Base-by-base conservation (phyloP, 805 yeast species). In the Huiozyma sinensis region DNA sequence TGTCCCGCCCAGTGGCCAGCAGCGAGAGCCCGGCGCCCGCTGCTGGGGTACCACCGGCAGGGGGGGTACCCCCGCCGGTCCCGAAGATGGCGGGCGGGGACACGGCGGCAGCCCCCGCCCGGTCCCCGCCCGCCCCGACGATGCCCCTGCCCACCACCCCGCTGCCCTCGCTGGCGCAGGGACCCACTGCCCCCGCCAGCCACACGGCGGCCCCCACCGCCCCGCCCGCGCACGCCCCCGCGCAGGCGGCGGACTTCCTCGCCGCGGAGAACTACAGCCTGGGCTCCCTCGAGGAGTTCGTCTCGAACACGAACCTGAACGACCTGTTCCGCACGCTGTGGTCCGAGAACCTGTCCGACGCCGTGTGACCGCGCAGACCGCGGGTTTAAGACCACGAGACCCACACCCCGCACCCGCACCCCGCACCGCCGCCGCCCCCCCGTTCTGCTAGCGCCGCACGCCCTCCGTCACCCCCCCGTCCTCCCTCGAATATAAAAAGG, bases 231-330 rank as follows among this genome's bases (percentile, higher is more conserved):
- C 34, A 3, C 34, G 34, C n/a, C 10, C 34, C 2, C 10, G n/a
- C 34, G n/a, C 34, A 32, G n/a, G 34, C 34, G 34, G 34, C n/a
- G 34, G 34, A 10, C 37, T 17, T 13, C 17, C 39, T 7, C 12
- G 39, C 10, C 8, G 12, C 30, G 27, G 17, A 9, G 37, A 34
- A 35, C 5, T 56, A 47, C 39, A 50, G 54, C 43, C 38, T 58
- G 24, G 62, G 61, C 27, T 53, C 63, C 5, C 41, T 58, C 33
- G 61, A 57, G 40, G 62, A 58, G 27, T 58, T 58, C 39, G 45
- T 58, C 28, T 50, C 50, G 33, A 52, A 52, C 35, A 59, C 58
- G 39, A 59, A 56, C 41, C 43, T 56, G 35, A 50, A 55, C 38
- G 61, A 57, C 36, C 35, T 58, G 36, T 56, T 47, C 44, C 55